Conservation (phyloP, 1,284 basidiomycete species). For the Porodaedalea pini region DNA sequence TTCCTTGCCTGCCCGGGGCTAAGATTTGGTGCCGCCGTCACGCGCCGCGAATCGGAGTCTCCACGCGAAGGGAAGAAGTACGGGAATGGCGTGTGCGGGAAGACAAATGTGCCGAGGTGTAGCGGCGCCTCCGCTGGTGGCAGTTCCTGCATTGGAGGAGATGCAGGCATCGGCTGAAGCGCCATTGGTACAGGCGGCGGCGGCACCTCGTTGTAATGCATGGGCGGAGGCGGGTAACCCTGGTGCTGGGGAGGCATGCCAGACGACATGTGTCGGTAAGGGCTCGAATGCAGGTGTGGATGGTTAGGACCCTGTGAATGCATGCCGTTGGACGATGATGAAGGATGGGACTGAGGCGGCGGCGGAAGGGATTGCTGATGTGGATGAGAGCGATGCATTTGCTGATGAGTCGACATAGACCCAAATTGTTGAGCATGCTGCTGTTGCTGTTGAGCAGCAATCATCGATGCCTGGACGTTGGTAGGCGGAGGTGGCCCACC, state of each 20-base stretch:
- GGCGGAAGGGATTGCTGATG: slow-evolving; percentile 10
- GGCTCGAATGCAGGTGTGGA: slow-evolving; percentile 2
- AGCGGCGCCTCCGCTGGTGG: slow-evolving; percentile 28
- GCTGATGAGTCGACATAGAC: background rate
- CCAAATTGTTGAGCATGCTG: slow-evolving; percentile 15
- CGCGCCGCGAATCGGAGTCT: slow-evolving; percentile 5
- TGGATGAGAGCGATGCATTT: slow-evolving; percentile 7
- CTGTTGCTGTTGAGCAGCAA: slow-evolving; percentile 10
- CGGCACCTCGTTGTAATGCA: slow-evolving; percentile 13
- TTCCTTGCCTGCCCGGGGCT: slow-evolving; percentile 27
- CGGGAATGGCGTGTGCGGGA: slow-evolving; percentile 41
- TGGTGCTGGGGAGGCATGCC: slow-evolving; percentile 8
- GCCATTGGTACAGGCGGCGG: slow-evolving; percentile 17
- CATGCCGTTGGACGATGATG: slow-evolving; percentile 7
- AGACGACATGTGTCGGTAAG: slow-evolving; percentile 6
- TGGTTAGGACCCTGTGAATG: slow-evolving; percentile 5
- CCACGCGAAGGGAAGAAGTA: slow-evolving; percentile 31
- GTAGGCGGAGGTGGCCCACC: background rate
- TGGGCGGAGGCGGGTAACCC: background rate
- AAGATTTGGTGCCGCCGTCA: background rate
- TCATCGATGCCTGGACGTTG: slow-evolving; percentile 7
- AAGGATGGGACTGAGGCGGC: background rate
- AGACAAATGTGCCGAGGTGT: slow-evolving; percentile 55
- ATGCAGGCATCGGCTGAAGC: slow-evolving; percentile 6
- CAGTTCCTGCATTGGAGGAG: slow-evolving; percentile 1